These are phyloP conservation scores for Podila epicladia DNA, from an alignment of 192 early-diverging fungal species.

Conservation along the genomic window DNA sequence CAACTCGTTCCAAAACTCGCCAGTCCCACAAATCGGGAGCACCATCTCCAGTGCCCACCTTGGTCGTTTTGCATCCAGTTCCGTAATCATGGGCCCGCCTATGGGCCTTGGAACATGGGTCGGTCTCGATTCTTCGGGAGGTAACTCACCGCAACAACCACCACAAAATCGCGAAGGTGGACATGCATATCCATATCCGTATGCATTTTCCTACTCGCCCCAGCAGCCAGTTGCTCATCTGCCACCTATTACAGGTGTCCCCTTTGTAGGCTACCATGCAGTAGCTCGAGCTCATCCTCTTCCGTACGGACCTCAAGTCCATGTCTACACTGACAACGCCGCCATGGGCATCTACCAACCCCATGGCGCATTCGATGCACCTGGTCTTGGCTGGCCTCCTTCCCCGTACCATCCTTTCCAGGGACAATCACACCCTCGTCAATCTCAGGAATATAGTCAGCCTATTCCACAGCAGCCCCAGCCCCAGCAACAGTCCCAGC, in stretches of 20 bases:
- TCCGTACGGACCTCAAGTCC: background rate
- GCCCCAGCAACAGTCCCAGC: background rate
- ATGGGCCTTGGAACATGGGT: background rate
- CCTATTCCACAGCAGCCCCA: background rate
- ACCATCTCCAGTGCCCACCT: background rate
- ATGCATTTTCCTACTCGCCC: conserved; percentile 19
- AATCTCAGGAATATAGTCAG: background rate
- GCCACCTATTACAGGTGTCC: background rate
- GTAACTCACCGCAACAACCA: conserved; percentile 3
- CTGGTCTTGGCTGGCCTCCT: background rate
- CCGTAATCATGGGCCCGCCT: background rate
- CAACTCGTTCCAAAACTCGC: background rate
- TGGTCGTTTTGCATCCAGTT: background rate
- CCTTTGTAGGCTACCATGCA: conserved; percentile 21
- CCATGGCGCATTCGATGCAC: background rate
- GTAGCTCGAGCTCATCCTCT: conserved; percentile 8
- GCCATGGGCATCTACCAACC: conserved; percentile 13
- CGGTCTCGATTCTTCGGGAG: background rate
- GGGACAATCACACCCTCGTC: background rate
- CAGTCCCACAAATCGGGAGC: background rate
- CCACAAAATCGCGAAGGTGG: conserved; percentile 9
- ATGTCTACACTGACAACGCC: conserved; percentile 11
- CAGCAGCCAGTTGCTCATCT: conserved; percentile 15
- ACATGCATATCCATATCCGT: conserved; percentile 11
- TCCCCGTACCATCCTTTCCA: background rate